A percentile compares a stretch with the other conserved stretches of the same genome.
These are phyloP conservation scores for Epichloe bromicola DNA, from an alignment of 2,329 filamentous ascomycete species.

Conservation along the genomic window DNA sequence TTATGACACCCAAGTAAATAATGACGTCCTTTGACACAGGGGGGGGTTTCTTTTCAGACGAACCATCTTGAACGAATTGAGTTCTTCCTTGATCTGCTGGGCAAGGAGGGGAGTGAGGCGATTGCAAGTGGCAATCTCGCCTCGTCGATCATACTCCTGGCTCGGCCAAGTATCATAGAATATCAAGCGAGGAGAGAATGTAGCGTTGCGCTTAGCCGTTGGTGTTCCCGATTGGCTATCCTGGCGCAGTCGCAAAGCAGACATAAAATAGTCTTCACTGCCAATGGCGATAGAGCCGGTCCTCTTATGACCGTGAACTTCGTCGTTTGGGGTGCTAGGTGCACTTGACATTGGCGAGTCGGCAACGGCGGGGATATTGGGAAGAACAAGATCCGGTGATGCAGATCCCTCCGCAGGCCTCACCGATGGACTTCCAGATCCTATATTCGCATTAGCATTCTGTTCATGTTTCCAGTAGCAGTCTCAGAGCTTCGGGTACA, in stretches of 20 bases:
- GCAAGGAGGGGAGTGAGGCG: slow-evolving; percentile 91
- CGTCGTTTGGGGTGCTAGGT: slow-evolving; percentile 77
- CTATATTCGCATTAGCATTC: slow-evolving; percentile 20
- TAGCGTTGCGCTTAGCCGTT: slow-evolving; percentile 52
- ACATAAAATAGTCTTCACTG: slow-evolving; percentile 83
- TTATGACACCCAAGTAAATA: neutral
- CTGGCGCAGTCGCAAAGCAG: slow-evolving; percentile 56
- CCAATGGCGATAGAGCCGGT: slow-evolving; percentile 60
- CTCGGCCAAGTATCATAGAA: slow-evolving; percentile 96
- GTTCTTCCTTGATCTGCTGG: slow-evolving; percentile 98
- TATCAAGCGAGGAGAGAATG: slow-evolving; percentile 84
- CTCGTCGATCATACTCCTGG: slow-evolving; percentile 88
- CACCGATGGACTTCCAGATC: slow-evolving; percentile 54
- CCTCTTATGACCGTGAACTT: slow-evolving; percentile 52
- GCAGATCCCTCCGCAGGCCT: slow-evolving; percentile 45
- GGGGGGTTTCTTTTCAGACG: neutral
- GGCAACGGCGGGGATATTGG: slow-evolving; percentile 47
- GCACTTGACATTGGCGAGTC: slow-evolving; percentile 78
- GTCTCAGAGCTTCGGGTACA: neutral
- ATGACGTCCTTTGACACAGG: neutral
- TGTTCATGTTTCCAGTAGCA: neutral
- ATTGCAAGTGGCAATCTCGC: slow-evolving; percentile 96
- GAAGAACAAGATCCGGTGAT: slow-evolving; percentile 37
- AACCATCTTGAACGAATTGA: slow-evolving; percentile 96
- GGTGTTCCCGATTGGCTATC: slow-evolving; percentile 75